phyloP scores from a whole-genome alignment of 2,329 filamentous ascomycete genomes.

The Aspergillus ustus region DNA sequence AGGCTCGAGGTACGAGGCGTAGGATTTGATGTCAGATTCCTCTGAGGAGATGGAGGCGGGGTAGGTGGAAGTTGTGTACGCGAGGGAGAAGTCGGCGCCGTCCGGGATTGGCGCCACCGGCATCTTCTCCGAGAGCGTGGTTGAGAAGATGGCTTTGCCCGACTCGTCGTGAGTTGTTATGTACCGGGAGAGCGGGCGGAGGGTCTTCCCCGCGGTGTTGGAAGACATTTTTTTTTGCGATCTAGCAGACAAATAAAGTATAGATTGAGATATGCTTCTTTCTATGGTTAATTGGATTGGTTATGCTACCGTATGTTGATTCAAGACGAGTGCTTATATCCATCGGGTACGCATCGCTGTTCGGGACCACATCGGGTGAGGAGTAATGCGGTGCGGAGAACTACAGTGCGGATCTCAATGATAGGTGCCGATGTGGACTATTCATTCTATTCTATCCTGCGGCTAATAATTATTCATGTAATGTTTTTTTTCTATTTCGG shows the following conservation, averaged over 20 bases:
- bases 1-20: constrained; percentile 46
- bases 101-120: constrained; percentile 34
- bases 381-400: background rate
- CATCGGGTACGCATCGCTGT: background rate
- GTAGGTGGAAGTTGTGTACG: constrained; percentile 55
- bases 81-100: constrained; percentile 54
- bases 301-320: constrained; percentile 2
- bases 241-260: no score
- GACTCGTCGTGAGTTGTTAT: constrained; percentile 40
- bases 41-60: constrained; percentile 53
- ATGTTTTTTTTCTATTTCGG: background rate
- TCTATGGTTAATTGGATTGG: background rate
- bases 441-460: background rate
- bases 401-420: background rate
- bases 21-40: constrained; percentile 50
- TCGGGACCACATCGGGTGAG: constrained; percentile 31
- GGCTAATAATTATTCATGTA: background rate
- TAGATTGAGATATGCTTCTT: background rate
- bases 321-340: constrained; percentile 5
- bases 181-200: constrained; percentile 40
- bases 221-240: background rate
- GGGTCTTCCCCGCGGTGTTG: background rate
- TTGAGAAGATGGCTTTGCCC: constrained; percentile 43
- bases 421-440: constrained; percentile 1
- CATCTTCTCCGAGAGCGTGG: constrained; percentile 28